Conservation (phyloP, 2,329 filamentous ascomycete genomes). For the Hypomyces perniciosus region DNA sequence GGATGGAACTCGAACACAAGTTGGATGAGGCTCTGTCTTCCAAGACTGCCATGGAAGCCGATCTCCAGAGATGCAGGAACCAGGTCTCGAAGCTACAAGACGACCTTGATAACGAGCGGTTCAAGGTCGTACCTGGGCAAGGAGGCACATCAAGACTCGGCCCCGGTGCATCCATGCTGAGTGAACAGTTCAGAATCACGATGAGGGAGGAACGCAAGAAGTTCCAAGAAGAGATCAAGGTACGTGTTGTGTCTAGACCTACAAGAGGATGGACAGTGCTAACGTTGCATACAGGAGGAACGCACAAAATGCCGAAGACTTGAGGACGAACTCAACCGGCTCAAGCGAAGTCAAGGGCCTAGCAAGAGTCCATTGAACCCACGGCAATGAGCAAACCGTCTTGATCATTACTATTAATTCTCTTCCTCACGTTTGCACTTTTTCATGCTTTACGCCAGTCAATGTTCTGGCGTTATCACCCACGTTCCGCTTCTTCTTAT, state of each 20-base stretch:
- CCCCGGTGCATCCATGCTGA: slow-evolving; percentile 46
- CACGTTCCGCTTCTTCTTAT: slow-evolving; percentile 13
- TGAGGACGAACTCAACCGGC: slow-evolving; percentile 44
- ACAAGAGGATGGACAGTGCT: background rate
- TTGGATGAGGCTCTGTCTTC: slow-evolving; percentile 24
- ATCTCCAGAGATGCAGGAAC: slow-evolving; percentile 32
- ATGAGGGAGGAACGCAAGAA: slow-evolving; percentile 53
- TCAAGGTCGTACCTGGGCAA: slow-evolving; percentile 35
- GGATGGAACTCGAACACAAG: slow-evolving; percentile 38
- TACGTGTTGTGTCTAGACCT: slow-evolving; percentile 23
- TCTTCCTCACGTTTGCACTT: slow-evolving; percentile 1
- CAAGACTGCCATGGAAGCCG: slow-evolving; percentile 35
- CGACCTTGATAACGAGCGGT: slow-evolving; percentile 44
- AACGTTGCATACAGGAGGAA: slow-evolving; percentile 40
- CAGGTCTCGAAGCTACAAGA: slow-evolving; percentile 40
- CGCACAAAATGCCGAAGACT: slow-evolving; percentile 41
- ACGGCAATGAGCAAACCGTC: slow-evolving; percentile 15
- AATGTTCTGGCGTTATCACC: background rate
- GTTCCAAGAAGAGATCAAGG: slow-evolving; percentile 49
- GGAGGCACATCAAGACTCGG: slow-evolving; percentile 30
- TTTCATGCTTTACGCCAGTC: slow-evolving; percentile 2
- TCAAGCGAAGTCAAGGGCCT: slow-evolving; percentile 38
- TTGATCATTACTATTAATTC: background rate
- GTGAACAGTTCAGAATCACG: slow-evolving; percentile 50
- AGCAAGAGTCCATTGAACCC: slow-evolving; percentile 40